These are phyloP conservation scores for Cyclotella atomus DNA, from an alignment of 108 stramenopile genomes.

Conservation along the genomic window DNA sequence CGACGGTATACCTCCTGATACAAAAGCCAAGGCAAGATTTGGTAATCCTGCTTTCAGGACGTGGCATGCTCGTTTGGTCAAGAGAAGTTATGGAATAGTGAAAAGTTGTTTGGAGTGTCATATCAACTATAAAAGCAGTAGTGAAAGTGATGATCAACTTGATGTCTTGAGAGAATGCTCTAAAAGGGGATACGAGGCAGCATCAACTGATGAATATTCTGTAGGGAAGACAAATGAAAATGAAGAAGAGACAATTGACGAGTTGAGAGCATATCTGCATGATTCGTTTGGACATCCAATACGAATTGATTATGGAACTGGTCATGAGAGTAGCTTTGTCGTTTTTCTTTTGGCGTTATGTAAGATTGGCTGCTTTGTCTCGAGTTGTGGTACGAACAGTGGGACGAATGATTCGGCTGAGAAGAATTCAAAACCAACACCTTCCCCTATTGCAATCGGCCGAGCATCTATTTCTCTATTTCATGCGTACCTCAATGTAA, in stretches of 20 bases:
- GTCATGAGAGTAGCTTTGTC: constrained; percentile 94
- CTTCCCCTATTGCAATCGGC: constrained; percentile 45
- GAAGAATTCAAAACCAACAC: constrained; percentile 27
- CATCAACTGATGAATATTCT: constrained; percentile 30
- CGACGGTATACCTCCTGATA: constrained; percentile 74
- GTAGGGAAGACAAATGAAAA: constrained; percentile 5
- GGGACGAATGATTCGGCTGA: constrained; percentile 11
- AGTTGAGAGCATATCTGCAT: constrained; percentile 83
- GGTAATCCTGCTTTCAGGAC: constrained; percentile 80
- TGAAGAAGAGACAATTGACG: constrained; percentile 59
- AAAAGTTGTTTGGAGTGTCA: constrained; percentile 60
- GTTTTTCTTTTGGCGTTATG: constrained; percentile 82
- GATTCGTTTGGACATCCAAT: constrained; percentile 89
- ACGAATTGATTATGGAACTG: constrained; percentile 95
- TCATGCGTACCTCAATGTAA: constrained; percentile 75
- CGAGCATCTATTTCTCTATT: constrained; percentile 70
- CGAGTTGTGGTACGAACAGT: neutral
- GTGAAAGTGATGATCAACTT: constrained; percentile 14
- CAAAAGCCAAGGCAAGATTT: constrained; percentile 58
- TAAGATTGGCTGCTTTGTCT: constrained; percentile 70
- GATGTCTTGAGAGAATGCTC: constrained; percentile 32
- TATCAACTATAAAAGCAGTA: constrained; percentile 15
- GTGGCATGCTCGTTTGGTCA: constrained; percentile 77
- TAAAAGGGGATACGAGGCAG: constrained; percentile 64
- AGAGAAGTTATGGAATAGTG: constrained; percentile 65